Percentiles rank a stretch among this genome's conserved stretches.
phyloP scores from a whole-genome alignment of 139 green algal genomes.

The Axilococcus clingmanii region DNA sequence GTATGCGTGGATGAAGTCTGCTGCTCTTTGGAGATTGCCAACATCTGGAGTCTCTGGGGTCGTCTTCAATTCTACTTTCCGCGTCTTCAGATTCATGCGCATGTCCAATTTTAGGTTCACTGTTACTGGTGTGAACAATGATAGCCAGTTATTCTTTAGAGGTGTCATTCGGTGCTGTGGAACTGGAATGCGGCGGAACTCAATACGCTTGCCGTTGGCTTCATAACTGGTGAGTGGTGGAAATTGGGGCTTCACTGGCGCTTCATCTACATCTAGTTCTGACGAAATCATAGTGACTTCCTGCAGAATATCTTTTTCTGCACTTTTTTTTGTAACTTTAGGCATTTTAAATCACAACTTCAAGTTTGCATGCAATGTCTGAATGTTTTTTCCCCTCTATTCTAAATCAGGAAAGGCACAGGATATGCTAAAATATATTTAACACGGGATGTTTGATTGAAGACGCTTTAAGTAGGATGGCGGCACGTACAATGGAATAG shows the following conservation, averaged over 20 bases:
- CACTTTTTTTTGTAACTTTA: constrained; percentile 42
- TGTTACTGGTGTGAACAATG: constrained; percentile 94
- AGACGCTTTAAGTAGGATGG: neutral
- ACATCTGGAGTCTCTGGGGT: constrained; percentile 65
- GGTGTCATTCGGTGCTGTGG: constrained; percentile 91
- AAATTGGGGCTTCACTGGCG: constrained; percentile 51
- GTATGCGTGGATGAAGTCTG: constrained; percentile 97
- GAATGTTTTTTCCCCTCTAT: no score
- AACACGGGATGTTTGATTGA: neutral
- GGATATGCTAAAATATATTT: neutral
- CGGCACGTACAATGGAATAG: no score
- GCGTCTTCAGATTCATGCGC: constrained; percentile 97
- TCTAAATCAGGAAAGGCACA: no score
- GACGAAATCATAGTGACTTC: constrained; percentile 20
- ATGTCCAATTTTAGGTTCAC: constrained; percentile 97
- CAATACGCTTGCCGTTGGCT: constrained; percentile 49
- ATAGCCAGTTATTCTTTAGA: constrained; percentile 92
- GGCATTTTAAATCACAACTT: no score
- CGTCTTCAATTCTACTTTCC: constrained; percentile 95
- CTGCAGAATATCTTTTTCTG: constrained; percentile 16
- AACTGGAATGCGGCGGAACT: constrained; percentile 77
- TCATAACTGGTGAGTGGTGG: constrained; percentile 43
- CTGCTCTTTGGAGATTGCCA: constrained; percentile 86
- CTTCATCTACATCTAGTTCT: neutral
- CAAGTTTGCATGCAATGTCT: no score